Evolutionary conservation across 1,139 yeast species (phyloP), one percentile per base, ranked within the genome.

Genomic region (Casaregolazyma lundiana): DNA sequence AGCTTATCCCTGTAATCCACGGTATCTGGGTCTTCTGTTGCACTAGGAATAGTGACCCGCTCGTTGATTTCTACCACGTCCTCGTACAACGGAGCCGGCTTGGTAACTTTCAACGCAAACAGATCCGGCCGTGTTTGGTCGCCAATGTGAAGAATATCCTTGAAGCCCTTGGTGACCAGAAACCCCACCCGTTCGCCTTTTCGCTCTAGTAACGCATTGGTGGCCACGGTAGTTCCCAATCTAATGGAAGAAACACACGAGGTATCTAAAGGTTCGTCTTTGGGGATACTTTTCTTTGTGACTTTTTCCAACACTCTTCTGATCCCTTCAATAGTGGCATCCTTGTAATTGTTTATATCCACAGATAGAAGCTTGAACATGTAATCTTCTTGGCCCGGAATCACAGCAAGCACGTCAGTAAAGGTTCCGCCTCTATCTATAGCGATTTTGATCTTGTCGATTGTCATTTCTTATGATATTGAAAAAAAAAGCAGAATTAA

Each of bases 321-420:
- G 32, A 85, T 83, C n/a, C 90, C 94, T 66, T 85, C 94, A 29
- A 85, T 70, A 5, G 89, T 88, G 1, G 95, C 90, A 70, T 85
- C 95, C 2, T 70, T 67, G 60, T 85, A 85, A 64, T 84, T 84
- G 36, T 70, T 66, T 1, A 92, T 89, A 61, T 85, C 94, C 6
- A 81, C 92, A 1, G 92, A 84, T 35, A 85, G 66, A 24, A 85
- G 64, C 62, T 85, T 85, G 45, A 77, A 70, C 7, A 80, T 77
- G 29, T 75, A 72, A 53, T 76, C 79, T 44, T 49, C 62, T 45
- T 49, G 57, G 19, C 63, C 72, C 41, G 64, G 60, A 20, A 69
- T 72, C 26, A 61, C 64, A 54, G 44, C 75, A 79, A 34, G 74
- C 69, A 54, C 84, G 80, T 84, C 92, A n/a, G 90, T 83, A 65